Evolutionary conservation across 306 rosid genomes (phyloP).

Genomic region (Trifolium pratense): DNA sequence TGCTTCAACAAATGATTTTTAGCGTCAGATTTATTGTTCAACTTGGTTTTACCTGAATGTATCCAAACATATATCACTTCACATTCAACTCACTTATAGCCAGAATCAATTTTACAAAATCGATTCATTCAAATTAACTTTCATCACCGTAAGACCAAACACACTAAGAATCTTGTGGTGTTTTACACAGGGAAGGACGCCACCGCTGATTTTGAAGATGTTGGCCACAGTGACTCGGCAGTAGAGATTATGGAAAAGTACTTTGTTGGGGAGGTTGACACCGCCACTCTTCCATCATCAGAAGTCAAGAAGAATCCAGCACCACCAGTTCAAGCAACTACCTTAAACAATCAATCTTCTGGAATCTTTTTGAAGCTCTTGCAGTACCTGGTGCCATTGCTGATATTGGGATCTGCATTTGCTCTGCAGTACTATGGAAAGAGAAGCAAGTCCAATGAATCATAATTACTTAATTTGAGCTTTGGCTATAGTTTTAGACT

Average conservation of each 20-base stretch:
- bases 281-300: conserved; percentile 53
- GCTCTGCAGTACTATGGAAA: conserved; percentile 63
- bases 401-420: conserved; percentile 66
- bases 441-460: conserved; percentile 40
- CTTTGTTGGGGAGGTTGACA: conserved; percentile 68
- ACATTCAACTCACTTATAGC: too few relatives aligned
- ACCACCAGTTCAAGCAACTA: conserved; percentile 36
- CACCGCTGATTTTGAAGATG: conserved; percentile 81
- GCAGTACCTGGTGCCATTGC: conserved; percentile 66
- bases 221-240: conserved; percentile 80
- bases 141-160: too few relatives aligned
- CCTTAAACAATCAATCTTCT: conserved; percentile 44
- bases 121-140: too few relatives aligned
- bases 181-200: conserved; percentile 77
- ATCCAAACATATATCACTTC: too few relatives aligned
- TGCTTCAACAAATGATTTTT: too few relatives aligned
- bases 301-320: conserved; percentile 34
- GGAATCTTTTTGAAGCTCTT: conserved; percentile 53
- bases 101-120: too few relatives aligned
- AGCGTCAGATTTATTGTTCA: too few relatives aligned
- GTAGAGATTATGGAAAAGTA: conserved; percentile 61
- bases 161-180: conserved; percentile 35
- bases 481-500: conserved; percentile 6
- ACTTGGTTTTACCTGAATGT: too few relatives aligned
- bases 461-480: conserved; percentile 38